Evolutionary conservation across 2,329 filamentous ascomycete species (phyloP).

Genomic region (Xylaria sp.): DNA sequence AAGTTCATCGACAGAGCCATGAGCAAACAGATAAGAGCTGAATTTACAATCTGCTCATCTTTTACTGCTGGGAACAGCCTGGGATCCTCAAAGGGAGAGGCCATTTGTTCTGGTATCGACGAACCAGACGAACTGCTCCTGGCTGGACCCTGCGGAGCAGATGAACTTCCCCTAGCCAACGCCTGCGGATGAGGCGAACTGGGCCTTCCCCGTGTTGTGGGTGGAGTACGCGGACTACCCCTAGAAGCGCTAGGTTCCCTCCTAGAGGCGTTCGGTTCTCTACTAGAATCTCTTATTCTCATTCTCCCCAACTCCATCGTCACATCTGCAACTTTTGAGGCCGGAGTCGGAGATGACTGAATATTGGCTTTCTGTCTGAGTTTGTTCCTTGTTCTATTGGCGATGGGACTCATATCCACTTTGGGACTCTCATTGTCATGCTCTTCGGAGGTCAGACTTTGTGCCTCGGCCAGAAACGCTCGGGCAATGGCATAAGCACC

Average conservation of each 20-base stretch:
- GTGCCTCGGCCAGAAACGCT: no score
- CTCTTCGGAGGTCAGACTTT: background rate
- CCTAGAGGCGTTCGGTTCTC: background rate
- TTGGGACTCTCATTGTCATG: background rate
- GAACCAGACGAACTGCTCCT: no score
- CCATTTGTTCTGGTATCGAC: background rate
- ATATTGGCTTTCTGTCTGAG: background rate
- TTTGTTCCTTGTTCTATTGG: background rate
- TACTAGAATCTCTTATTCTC: background rate
- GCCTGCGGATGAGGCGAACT: no score
- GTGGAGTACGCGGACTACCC: no score
- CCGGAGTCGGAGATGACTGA: background rate
- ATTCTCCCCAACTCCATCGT: no score
- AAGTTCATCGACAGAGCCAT: conserved; percentile 1
- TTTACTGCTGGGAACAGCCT: background rate
- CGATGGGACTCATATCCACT: conserved; percentile 1
- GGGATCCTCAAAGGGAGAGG: background rate
- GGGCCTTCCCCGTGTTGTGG: no score
- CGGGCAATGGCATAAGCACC: no score
- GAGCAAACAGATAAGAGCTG: conserved; percentile 12
- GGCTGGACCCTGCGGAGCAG: no score
- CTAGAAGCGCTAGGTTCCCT: no score
- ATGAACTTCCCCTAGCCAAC: no score
- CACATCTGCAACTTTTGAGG: background rate
- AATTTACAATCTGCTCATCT: conserved; percentile 19